Evolutionary conservation across 2,329 filamentous ascomycete genomes (phyloP).

Genomic region (Fusarium sp.): DNA sequence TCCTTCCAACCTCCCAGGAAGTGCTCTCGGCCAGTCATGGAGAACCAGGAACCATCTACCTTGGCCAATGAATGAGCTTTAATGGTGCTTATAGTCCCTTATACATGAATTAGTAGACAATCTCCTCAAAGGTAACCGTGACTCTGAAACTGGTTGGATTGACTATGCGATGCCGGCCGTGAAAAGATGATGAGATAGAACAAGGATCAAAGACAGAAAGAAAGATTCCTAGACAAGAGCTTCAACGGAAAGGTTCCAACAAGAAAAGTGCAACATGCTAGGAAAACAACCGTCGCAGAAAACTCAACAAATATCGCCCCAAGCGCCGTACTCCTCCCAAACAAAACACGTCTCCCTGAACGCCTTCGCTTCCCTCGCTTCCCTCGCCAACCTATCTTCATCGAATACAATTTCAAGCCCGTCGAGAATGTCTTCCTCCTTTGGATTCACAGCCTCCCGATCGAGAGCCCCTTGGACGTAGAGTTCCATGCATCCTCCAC

Average conservation of each 20-base stretch:
- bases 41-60: background rate
- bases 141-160: background rate
- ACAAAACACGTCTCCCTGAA: background rate
- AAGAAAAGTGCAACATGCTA: background rate
- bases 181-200: no score
- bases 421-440: background rate
- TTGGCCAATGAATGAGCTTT: background rate
- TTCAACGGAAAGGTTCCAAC: background rate
- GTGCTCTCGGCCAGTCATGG: background rate
- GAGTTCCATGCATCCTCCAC: slow-evolving; percentile 30
- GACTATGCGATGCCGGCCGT: background rate
- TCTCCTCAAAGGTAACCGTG: background rate
- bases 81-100: background rate
- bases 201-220: background rate
- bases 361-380: background rate
- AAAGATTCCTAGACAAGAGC: background rate
- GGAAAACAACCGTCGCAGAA: background rate
- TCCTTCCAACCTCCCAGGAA: background rate
- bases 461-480: slow-evolving; percentile 26
- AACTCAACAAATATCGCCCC: background rate
- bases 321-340: background rate
- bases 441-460: background rate
- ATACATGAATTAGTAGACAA: background rate
- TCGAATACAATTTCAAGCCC: slow-evolving; percentile 13
- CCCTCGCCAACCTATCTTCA: background rate